These are phyloP conservation scores for Lentinula raphanica DNA, from an alignment of 768 basidiomycete species.

Conservation along the genomic window DNA sequence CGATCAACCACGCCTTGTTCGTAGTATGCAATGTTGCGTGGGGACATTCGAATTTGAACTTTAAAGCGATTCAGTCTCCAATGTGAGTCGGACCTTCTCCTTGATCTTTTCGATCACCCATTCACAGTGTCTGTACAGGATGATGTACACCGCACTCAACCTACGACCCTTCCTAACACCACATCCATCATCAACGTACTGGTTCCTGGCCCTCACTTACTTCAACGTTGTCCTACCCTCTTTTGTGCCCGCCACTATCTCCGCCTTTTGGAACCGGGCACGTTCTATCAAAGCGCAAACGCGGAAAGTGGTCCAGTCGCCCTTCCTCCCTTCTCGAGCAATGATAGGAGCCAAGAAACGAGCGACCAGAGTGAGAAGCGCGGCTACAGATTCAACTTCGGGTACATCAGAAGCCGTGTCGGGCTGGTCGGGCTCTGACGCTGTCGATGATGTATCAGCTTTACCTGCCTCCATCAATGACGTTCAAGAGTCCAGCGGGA, in stretches of 20 bases:
- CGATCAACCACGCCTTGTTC: conserved; percentile 55
- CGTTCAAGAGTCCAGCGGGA: conserved; percentile 1
- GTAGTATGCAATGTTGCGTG: conserved; percentile 57
- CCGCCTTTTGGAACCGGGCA: conserved; percentile 57
- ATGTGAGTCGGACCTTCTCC: conserved; percentile 10
- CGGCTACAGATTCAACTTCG: no score
- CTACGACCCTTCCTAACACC: conserved; percentile 44
- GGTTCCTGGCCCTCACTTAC: conserved; percentile 59
- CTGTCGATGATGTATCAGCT: conserved; percentile 12
- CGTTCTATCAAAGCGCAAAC: conserved; percentile 48
- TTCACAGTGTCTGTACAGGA: conserved; percentile 22
- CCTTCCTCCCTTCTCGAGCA: conserved; percentile 44
- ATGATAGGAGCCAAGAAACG: conserved; percentile 47
- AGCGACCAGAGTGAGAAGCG: conserved; percentile 25
- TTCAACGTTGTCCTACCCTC: conserved; percentile 64
- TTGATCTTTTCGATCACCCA: not conserved
- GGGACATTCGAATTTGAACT: conserved; percentile 27
- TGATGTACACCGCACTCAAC: conserved; percentile 70
- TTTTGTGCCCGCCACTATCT: conserved; percentile 34
- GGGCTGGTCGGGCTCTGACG: no score
- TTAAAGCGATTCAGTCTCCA: conserved; percentile 21
- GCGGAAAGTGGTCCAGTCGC: conserved; percentile 40
- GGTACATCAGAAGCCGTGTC: no score
- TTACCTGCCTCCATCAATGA: conserved; percentile 9
- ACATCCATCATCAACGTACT: conserved; percentile 40